These are phyloP conservation scores for Lasiosphaeriaceae sp. DNA, from an alignment of 495 filamentous ascomycete species.

Conservation along the genomic window DNA sequence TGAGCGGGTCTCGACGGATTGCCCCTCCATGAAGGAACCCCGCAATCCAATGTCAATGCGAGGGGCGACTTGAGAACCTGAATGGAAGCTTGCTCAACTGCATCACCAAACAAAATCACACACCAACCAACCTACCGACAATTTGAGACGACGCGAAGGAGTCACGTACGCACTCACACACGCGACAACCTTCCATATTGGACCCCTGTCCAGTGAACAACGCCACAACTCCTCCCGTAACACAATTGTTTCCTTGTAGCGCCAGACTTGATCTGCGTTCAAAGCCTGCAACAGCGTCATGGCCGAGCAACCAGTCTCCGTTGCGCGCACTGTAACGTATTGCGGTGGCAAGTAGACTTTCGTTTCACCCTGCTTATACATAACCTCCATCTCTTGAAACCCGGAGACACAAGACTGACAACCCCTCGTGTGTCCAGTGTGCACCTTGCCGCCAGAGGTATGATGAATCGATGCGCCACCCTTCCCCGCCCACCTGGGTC, in stretches of 20 bases:
- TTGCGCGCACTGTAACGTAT: constrained; percentile 26
- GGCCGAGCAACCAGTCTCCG: not conserved
- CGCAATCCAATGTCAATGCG: not conserved
- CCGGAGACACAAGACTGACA: not conserved
- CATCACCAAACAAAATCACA: not conserved
- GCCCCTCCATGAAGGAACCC: not conserved
- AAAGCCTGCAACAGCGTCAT: not conserved
- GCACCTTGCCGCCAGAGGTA: constrained; percentile 92
- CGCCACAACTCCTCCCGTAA: no score
- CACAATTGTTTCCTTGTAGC: no score
- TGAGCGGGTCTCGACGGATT: no score
- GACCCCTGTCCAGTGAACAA: no score
- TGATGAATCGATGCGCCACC: constrained; percentile 14
- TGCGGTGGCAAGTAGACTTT: constrained; percentile 28
- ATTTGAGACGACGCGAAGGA: no score
- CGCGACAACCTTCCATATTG: no score
- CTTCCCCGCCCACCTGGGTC: not conserved
- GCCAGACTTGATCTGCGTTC: not conserved
- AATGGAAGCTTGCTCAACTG: not conserved
- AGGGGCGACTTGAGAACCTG: not conserved
- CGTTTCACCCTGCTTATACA: constrained; percentile 17
- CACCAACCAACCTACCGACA: not conserved
- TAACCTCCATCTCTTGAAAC: not conserved
- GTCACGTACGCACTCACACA: no score
- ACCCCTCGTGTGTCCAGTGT: constrained; percentile 54